Base-by-base conservation (phyloP, 495 filamentous ascomycete species). In the Aspergillus sclerotioniger region DNA sequence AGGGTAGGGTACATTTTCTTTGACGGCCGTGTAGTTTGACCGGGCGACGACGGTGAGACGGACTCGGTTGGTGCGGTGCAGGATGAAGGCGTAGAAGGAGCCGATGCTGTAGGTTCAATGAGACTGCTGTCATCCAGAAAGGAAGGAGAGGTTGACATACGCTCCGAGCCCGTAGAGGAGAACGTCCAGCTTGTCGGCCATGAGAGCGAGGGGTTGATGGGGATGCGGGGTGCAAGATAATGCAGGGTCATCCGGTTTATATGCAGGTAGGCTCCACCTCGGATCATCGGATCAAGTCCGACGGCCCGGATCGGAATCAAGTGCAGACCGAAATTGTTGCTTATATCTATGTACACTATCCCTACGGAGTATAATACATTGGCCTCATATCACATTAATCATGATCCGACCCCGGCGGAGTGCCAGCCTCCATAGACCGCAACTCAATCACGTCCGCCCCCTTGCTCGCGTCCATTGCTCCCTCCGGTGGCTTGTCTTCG, bases 1-100 rank as follows among this genome's bases (percentile, higher is more conserved):
- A n/a, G n/a, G n/a, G n/a, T n/a, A n/a, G n/a, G n/a, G 19, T 63
- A 76, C 75, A 55, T 79, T 76, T 0, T 58, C 56, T 8, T 65
- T 68, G 12, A 81, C 78, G 7, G 73, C 73, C 0, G 79, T 73
- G 52, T 79, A 81, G 49, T 82, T 82, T 0, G 80, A 82, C 32
- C 79, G 75, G 6, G 80, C 80, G n/a, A 80, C 73, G 0, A 81
- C 79, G 0, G 73, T 81, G n/a, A 82, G 57, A 17, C 70, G 65
- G 10, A 82, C 76, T 17, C 70, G 65, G 15, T 70, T 58, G 46
- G 67, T 64, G 7, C 72, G 74, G 39, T 64, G 70, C 1, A 80
- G 59, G 43, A 82, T 75, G 59, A 81, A 76, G 44, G 73, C 75
- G 56, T 78, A 78, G 62, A 78, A 76, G 53, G 73, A 78, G 67